Percentiles rank a stretch among this genome's conserved stretches.
Evolutionary conservation across 176 grass and related monocot genomes (phyloP).

Genomic region (Lolium multiflorum): DNA sequence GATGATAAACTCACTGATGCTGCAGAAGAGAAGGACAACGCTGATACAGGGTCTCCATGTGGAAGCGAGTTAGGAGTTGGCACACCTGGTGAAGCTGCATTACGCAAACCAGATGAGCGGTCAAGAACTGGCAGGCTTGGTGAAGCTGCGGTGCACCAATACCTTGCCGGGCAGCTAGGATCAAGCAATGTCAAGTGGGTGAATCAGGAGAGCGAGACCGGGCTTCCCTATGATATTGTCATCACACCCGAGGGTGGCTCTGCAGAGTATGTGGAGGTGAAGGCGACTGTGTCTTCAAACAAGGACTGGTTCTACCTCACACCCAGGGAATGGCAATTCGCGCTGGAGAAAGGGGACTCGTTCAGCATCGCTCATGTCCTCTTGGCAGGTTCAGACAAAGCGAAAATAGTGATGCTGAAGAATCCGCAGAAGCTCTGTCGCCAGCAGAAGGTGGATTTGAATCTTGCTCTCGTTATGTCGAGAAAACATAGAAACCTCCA

Average conservation of each 20-base stretch:
- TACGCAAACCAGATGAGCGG: slow-evolving; percentile 38
- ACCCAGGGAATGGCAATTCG: slow-evolving; percentile 86
- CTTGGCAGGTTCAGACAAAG: slow-evolving; percentile 49
- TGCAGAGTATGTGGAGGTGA: slow-evolving; percentile 87
- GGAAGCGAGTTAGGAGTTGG: slow-evolving; percentile 53
- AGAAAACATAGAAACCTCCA: neutral
- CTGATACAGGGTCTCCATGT: slow-evolving; percentile 37
- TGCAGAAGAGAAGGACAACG: slow-evolving; percentile 34
- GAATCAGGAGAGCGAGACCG: slow-evolving; percentile 71
- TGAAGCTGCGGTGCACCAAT: slow-evolving; percentile 69
- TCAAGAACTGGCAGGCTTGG: slow-evolving; percentile 63
- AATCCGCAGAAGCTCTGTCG: slow-evolving; percentile 68
- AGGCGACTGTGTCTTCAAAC: slow-evolving; percentile 62
- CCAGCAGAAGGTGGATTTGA: slow-evolving; percentile 58
- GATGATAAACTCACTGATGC: slow-evolving; percentile 31
- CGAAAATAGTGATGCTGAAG: slow-evolving; percentile 66
- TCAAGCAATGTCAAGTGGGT: slow-evolving; percentile 73
- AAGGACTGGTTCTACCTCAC: slow-evolving; percentile 86
- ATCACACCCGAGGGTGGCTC: slow-evolving; percentile 39
- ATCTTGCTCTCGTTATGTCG: slow-evolving; percentile 65
- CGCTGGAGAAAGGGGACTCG: slow-evolving; percentile 65
- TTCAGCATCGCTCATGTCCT: slow-evolving; percentile 80
- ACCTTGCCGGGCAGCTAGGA: slow-evolving; percentile 62
- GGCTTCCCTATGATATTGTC: slow-evolving; percentile 83
- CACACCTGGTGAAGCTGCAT: slow-evolving; percentile 63